These are phyloP conservation scores for Elaeis oleifera DNA, from an alignment of 202 grass and related monocot species.

Conservation along the genomic window DNA sequence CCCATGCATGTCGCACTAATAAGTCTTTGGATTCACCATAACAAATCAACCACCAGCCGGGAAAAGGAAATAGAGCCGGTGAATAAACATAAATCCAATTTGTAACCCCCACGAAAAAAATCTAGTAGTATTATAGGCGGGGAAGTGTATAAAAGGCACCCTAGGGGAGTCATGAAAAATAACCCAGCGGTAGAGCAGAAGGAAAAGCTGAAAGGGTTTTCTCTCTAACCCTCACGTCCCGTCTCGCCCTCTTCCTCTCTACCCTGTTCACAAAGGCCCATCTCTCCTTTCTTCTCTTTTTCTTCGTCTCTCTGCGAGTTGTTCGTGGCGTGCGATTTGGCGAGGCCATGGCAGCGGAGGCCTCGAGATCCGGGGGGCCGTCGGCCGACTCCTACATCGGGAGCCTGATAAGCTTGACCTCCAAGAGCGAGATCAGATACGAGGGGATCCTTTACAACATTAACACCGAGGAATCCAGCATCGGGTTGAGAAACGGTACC, in stretches of 20 bases:
- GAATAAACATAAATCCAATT: too few relatives aligned
- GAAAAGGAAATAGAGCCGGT: too few relatives aligned
- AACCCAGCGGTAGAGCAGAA: slow-evolving; percentile 3
- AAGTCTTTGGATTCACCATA: too few relatives aligned
- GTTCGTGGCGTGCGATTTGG: background rate
- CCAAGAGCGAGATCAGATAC: slow-evolving; percentile 90
- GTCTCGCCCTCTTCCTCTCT: background rate
- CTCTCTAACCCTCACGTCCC: slow-evolving; percentile 25
- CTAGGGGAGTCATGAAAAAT: background rate
- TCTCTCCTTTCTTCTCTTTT: slow-evolving; percentile 3
- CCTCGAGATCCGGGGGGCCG: slow-evolving; percentile 24
- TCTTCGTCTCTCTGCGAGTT: background rate
- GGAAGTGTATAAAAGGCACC: too few relatives aligned
- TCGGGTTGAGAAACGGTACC: slow-evolving; percentile 62
- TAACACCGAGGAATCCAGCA: slow-evolving; percentile 70
- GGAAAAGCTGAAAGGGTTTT: slow-evolving; percentile 13
- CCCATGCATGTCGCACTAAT: too few relatives aligned
- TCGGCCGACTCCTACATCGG: slow-evolving; percentile 52
- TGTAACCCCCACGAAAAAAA: too few relatives aligned
- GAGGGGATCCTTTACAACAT: slow-evolving; percentile 81
- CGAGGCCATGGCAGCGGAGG: slow-evolving; percentile 43
- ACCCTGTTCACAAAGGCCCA: background rate
- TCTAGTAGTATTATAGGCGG: too few relatives aligned
- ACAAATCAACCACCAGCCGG: too few relatives aligned
- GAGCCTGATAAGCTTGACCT: slow-evolving; percentile 70